These are phyloP conservation scores for Barbarea vulgaris DNA, from an alignment of 345 rosid genomes.

Conservation along the genomic window DNA sequence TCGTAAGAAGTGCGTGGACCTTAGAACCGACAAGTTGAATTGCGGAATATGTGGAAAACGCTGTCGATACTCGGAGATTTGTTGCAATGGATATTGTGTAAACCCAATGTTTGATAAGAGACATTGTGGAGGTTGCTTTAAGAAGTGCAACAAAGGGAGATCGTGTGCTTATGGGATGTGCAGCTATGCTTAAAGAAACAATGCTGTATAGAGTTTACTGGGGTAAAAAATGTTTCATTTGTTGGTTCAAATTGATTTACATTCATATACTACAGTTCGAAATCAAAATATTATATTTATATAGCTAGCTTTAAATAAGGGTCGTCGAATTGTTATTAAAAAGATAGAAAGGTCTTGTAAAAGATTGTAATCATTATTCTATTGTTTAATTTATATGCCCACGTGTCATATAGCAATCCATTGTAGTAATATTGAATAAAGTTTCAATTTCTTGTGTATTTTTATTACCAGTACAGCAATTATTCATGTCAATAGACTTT, in stretches of 20 bases:
- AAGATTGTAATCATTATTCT: conserved; percentile 15
- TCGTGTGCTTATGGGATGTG: conserved; percentile 60
- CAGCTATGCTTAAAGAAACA: conserved; percentile 47
- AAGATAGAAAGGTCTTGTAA: conserved; percentile 11
- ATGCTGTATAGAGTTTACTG: conserved; percentile 1
- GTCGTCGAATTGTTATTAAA: neutral
- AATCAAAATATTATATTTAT: neutral
- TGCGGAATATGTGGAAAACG: conserved; percentile 64
- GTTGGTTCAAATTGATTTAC: conserved; percentile 29
- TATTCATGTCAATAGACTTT: no score
- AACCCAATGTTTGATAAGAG: conserved; percentile 53
- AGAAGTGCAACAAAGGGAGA: conserved; percentile 57
- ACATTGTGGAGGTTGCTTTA: conserved; percentile 68
- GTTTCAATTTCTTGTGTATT: neutral
- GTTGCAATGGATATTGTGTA: conserved; percentile 65
- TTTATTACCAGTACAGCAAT: neutral
- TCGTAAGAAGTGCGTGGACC: conserved; percentile 56
- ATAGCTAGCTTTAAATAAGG: conserved; percentile 11
- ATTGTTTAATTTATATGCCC: conserved; percentile 17
- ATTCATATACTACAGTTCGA: conserved; percentile 13
- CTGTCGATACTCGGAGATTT: conserved; percentile 53
- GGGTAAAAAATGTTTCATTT: conserved; percentile 8
- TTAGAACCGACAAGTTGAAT: conserved; percentile 43
- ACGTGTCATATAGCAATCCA: conserved; percentile 18
- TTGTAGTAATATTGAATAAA: conserved; percentile 15